Base-by-base conservation (phyloP, 2,329 filamentous ascomycete species). In the Penicillium sp. region DNA sequence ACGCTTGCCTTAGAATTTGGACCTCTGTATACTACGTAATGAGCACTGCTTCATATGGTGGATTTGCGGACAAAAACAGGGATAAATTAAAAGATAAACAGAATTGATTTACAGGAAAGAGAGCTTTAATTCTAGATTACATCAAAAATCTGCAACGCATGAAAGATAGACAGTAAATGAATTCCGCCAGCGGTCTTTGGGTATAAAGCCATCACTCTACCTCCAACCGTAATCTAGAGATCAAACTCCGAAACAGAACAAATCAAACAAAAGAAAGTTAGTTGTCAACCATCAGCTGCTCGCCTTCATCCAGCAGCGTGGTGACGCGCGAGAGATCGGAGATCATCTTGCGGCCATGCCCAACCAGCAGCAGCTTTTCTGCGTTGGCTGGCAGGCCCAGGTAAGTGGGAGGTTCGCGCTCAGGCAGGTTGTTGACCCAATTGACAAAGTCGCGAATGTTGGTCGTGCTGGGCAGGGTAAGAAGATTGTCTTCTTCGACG, bases 401-500 rank as follows among this genome's bases (percentile, higher is more conserved):
- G 69, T 96, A 99, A 0, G 91, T 96, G 4, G 94, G 94, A 25
- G 95, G 95, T 72, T 99, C 94, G 64, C 94, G 85, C 79, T 99
- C 94, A 0, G 94, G 94, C 55, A 99, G 78, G 54, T 84, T 84
- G 64, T 95, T 89, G 55, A 99, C 90, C 95, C 95, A 99, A 33
- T 81, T 80, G 73, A 88, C 86, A 69, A 97, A 97, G 65, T 95
- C 90, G 56, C 86, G 84, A 68, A 96, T 83, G 44, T 84, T 85
- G 1, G 92, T 96, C 38, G 89, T 87, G 40, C 83, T 82, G 0
- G 94, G 94, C 43, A 96, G 85, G 14, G 84, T 78, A 14, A 97
- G 79, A 27, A 81, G 81, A 25, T 82, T 76, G 43, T 82, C 80
- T 25, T 81, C 78, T 35, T 77, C 75, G n/a, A 75, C 76, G 13